Evolutionary conservation across 192 early-diverging fungal species (phyloP).

Genomic region (Chytriomyces sp.): DNA sequence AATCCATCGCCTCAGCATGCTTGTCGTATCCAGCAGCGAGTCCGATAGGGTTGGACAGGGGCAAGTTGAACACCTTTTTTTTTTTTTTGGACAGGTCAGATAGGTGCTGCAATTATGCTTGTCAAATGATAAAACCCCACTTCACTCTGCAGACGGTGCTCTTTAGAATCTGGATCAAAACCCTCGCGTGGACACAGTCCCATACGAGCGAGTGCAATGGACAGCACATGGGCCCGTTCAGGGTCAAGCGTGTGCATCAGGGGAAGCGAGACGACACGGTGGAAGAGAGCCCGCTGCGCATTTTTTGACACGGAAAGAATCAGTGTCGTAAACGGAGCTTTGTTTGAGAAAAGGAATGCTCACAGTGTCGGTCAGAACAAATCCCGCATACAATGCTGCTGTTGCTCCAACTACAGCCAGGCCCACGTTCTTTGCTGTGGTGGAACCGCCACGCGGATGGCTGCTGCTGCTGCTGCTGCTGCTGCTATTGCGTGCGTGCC

Average conservation of each 20-base stretch:
- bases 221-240: constrained; percentile 75
- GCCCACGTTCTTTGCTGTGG: neutral
- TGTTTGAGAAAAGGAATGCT: too few species aligned
- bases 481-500: neutral
- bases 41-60: constrained; percentile 77
- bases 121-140: constrained; percentile 34
- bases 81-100: neutral
- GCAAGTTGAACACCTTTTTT: constrained; percentile 72
- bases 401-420: neutral
- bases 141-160: constrained; percentile 54
- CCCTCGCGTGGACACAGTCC: constrained; percentile 71
- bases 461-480: neutral
- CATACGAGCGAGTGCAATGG: constrained; percentile 64
- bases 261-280: constrained; percentile 70
- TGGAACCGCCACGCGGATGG: neutral
- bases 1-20: constrained; percentile 85
- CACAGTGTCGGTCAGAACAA: constrained; percentile 67
- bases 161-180: constrained; percentile 48
- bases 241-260: constrained; percentile 73
- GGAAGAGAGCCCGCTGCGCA: constrained; percentile 64
- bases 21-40: constrained; percentile 94
- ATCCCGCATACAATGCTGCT: constrained; percentile 17
- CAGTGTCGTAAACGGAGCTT: too few species aligned
- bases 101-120: neutral
- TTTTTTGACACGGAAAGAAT: too few species aligned